Conservation (phyloP, 169 alveolate genomes). For the Eimeria acervulina region DNA sequence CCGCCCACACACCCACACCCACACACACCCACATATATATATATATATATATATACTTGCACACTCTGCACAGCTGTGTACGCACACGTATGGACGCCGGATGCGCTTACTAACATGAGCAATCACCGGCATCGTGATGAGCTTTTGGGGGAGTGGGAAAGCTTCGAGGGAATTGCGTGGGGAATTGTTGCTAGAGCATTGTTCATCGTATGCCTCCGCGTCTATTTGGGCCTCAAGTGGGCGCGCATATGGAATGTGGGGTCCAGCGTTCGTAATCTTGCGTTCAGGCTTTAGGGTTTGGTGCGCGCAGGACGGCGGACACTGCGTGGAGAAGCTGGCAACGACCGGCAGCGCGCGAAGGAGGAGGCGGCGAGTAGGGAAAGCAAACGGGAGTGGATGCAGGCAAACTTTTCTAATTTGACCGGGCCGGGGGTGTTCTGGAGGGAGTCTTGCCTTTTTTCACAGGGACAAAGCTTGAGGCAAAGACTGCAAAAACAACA, state of each 20-base stretch:
- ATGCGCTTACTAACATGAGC: not conserved
- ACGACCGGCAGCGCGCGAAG: constrained; percentile 80
- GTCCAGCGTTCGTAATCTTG: not conserved
- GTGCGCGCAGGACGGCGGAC: constrained; percentile 42
- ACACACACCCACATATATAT: too few species aligned
- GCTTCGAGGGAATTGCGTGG: not conserved
- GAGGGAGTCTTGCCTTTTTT: constrained; percentile 86
- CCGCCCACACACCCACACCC: too few species aligned
- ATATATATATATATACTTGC: too few species aligned
- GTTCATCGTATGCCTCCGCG: not conserved
- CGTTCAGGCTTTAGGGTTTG: not conserved
- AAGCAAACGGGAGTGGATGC: constrained; percentile 88
- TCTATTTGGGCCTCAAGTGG: not conserved
- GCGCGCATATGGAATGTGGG: not conserved
- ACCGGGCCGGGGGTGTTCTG: constrained; percentile 89
- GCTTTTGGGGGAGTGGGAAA: not conserved
- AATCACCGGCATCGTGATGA: not conserved
- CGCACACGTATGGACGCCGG: not conserved
- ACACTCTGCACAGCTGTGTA: not conserved
- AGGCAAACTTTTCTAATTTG: constrained; percentile 87
- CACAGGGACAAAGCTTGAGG: constrained; percentile 84
- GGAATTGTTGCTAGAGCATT: not conserved
- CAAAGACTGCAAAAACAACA: constrained; percentile 75
- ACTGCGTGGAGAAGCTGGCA: constrained; percentile 68
- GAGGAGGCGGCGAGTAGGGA: constrained; percentile 86